These are phyloP conservation scores for Pontederia crassipes DNA, from an alignment of 176 grass and related monocot species.

Conservation along the genomic window DNA sequence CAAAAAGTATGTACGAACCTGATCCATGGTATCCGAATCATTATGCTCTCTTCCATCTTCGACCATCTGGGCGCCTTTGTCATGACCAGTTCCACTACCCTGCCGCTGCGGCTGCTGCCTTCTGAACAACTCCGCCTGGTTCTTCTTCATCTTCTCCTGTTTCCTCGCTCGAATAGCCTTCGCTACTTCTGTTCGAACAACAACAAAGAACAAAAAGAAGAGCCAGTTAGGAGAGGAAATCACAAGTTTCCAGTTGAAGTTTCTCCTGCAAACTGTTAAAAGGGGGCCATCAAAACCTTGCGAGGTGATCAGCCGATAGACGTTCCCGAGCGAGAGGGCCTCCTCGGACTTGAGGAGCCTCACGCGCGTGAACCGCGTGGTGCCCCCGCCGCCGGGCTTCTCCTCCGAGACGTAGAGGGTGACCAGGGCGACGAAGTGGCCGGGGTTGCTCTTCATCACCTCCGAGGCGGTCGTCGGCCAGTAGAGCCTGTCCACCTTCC, in stretches of 20 bases:
- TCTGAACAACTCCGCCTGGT: slow-evolving; percentile 15
- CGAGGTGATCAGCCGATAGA: slow-evolving; percentile 86
- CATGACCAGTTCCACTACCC: slow-evolving; percentile 9
- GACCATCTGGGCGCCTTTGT: background rate
- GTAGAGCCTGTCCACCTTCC: slow-evolving; percentile 70
- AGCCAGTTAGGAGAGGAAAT: background rate
- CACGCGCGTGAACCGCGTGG: slow-evolving; percentile 62
- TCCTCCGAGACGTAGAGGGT: slow-evolving; percentile 64
- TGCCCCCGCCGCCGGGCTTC: slow-evolving; percentile 31
- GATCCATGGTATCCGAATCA: background rate
- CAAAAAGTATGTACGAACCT: background rate
- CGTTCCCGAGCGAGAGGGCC: slow-evolving; percentile 56
- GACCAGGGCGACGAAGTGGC: slow-evolving; percentile 85
- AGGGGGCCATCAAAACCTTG: slow-evolving; percentile 26
- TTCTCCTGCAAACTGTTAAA: background rate
- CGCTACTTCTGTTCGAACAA: slow-evolving; percentile 45
- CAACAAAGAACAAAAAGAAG: background rate
- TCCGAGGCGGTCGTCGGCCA: slow-evolving; percentile 52
- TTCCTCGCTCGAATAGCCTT: slow-evolving; percentile 68
- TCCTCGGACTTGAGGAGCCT: slow-evolving; percentile 92
- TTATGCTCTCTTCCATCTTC: background rate
- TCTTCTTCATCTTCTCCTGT: slow-evolving; percentile 54
- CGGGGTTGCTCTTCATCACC: slow-evolving; percentile 90
- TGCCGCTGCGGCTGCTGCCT: slow-evolving; percentile 22
- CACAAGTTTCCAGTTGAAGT: background rate